Percentiles rank a stretch among this genome's conserved stretches.
Conservation (phyloP, 177 flowering plant species). For the Vitis hybrid region DNA sequence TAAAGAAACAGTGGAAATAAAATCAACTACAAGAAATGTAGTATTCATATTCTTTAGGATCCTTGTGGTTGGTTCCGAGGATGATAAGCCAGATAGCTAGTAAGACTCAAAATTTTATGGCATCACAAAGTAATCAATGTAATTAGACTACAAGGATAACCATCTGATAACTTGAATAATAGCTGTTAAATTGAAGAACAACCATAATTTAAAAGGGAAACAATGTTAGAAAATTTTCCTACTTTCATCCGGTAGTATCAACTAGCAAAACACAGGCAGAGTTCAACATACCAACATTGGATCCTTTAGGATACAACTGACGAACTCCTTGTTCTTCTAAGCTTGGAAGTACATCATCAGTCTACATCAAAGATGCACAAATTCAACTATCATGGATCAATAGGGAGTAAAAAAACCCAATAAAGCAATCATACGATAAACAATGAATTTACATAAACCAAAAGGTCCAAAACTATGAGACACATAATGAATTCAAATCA, state of each 20-base stretch:
- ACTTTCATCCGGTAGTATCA: not conserved
- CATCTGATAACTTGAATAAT: too few relatives aligned
- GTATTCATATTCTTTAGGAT: too few relatives aligned
- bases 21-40: too few relatives aligned
- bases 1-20: too few relatives aligned
- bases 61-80: too few relatives aligned
- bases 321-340: conserved; percentile 96
- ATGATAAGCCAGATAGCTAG: too few relatives aligned
- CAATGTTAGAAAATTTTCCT: not conserved
- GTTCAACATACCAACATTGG: conserved; percentile 61
- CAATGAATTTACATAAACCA: not conserved
- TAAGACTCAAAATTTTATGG: too few relatives aligned
- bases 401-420: not conserved
- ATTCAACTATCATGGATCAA: not conserved
- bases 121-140: too few relatives aligned
- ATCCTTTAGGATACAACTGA: conserved; percentile 77
- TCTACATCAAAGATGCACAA: conserved; percentile 32
- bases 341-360: conserved; percentile 87
- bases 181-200: too few relatives aligned
- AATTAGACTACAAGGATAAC: too few relatives aligned
- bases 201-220: not conserved
- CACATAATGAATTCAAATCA: too few relatives aligned
- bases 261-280: conserved; percentile 1
- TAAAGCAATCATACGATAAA: not conserved
- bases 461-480: too few relatives aligned